Conservation (phyloP, 2,329 filamentous ascomycete genomes). For the Cucurbitaria berberidis region DNA sequence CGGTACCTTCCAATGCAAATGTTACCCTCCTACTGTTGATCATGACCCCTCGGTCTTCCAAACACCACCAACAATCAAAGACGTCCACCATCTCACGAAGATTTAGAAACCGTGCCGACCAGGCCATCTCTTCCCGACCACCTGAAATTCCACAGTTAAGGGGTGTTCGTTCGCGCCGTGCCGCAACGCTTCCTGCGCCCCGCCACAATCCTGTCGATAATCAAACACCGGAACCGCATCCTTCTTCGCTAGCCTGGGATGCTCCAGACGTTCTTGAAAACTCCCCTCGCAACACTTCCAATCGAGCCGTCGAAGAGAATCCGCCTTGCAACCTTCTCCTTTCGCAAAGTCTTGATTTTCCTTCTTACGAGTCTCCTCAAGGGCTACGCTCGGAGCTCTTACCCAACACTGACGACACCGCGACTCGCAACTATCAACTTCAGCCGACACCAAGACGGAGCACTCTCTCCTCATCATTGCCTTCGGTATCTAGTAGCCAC, state of each 20-base stretch:
- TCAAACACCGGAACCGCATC: conserved; percentile 30
- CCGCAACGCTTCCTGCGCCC: conserved; percentile 38
- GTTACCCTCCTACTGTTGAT: conserved; percentile 35
- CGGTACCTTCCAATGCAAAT: conserved; percentile 34
- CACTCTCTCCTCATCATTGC: conserved; percentile 28
- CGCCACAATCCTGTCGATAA: conserved; percentile 40
- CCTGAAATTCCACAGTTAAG: conserved; percentile 40
- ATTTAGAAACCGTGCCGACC: conserved; percentile 41
- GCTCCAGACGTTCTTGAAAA: conserved; percentile 23
- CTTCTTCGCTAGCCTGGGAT: conserved; percentile 34
- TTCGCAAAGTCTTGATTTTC: conserved; percentile 25
- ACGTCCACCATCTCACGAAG: conserved; percentile 44
- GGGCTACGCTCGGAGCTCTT: conserved; percentile 17
- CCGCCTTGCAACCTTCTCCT: conserved; percentile 20
- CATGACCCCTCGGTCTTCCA: conserved; percentile 45
- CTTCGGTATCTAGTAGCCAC: conserved; percentile 30
- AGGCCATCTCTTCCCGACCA: conserved; percentile 36
- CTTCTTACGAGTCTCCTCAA: conserved; percentile 27
- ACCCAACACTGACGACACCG: conserved; percentile 13
- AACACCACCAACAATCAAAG: conserved; percentile 33
- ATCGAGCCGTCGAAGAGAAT: conserved; percentile 19
- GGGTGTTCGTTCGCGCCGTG: conserved; percentile 39
- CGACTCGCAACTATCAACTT: conserved; percentile 21
- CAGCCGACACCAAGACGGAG: conserved; percentile 14
- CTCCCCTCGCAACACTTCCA: conserved; percentile 27